Base-by-base conservation (phyloP, 306 rosid genomes). In the Vigna hirtella region DNA sequence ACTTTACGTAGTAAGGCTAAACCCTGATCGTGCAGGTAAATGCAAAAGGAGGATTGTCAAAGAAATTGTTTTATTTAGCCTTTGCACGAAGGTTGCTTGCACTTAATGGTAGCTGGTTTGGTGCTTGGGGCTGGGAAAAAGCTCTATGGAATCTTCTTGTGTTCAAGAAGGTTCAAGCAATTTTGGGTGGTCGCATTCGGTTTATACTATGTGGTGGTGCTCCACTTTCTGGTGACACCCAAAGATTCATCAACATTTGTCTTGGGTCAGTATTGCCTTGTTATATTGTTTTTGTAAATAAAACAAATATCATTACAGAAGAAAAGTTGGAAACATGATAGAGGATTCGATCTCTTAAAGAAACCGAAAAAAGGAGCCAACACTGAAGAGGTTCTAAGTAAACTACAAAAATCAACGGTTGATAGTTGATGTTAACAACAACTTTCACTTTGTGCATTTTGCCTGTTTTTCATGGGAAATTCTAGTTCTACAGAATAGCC, bases 211-310 rank as follows among this genome's bases (percentile, higher is more conserved):
- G 94, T 78, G 99, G 99, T 45, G 99, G 99, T 76, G 99, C 99
- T 77, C 99, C 99, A 72, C 98, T 95, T 61, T 91, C 99, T 63
- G 80, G 78, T 62, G 96, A 91, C 82, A 87, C 97, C 83, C 99
- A 96, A 84, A 91, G 97, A 87, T 96, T 96, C 88, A 96, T 96
- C 93, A 96, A 93, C 83, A 93, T 96, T 70, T 96, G 99, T 86
- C 88, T 96, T 68, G 93, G 93, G 98, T 96, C 62, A 73, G 96
- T 86, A 9, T 9, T 28, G 50, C 43, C 15, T 28, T 40, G 17
- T 18, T 7, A 28, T 8, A 42, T 42, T 66, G 65, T 6, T 20
- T 42, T 59, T 11, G 5, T 70, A 74, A 74, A 58, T 59, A 20
- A 67, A 74, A 56, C 51, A 28, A 51, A 26, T 42, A 28, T 59